A percentile compares a stretch with the other conserved stretches of the same genome.
Conservation (phyloP, 176 grass and related monocot genomes). For the Pharus latifolius region DNA sequence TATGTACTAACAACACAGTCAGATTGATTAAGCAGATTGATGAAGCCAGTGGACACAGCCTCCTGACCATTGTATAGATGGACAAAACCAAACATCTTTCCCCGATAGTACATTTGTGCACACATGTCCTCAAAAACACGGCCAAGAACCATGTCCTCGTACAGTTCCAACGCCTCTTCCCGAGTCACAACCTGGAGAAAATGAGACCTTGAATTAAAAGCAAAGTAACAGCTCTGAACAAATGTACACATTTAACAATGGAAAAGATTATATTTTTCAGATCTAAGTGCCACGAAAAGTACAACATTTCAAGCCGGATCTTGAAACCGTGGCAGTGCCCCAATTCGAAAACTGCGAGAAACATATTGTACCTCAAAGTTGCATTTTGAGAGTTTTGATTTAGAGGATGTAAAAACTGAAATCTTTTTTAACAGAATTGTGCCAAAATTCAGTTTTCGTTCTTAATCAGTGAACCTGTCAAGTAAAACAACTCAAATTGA, state of each 20-base stretch:
- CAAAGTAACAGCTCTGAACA: background rate
- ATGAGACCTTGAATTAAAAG: background rate
- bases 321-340: background rate
- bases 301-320: background rate
- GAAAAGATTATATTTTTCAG: background rate
- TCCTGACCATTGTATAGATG: slow-evolving; percentile 98
- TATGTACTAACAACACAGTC: slow-evolving; percentile 94
- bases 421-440: background rate
- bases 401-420: background rate
- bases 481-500: background rate
- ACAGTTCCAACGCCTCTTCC: slow-evolving; percentile 65
- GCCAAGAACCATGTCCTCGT: slow-evolving; percentile 86
- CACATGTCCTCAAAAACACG: slow-evolving; percentile 93
- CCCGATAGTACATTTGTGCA: slow-evolving; percentile 93
- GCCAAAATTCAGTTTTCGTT: background rate
- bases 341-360: background rate
- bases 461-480: background rate
- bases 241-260: background rate
- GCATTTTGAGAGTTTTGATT: background rate
- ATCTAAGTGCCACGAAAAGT: background rate
- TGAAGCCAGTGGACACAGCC: slow-evolving; percentile 93
- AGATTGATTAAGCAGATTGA: slow-evolving; percentile 64
- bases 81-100: slow-evolving; percentile 97
- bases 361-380: background rate
- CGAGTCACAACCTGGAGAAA: slow-evolving; percentile 45